Conservation (phyloP, 352 stramenopile species). For the Pythium aristosporum region DNA sequence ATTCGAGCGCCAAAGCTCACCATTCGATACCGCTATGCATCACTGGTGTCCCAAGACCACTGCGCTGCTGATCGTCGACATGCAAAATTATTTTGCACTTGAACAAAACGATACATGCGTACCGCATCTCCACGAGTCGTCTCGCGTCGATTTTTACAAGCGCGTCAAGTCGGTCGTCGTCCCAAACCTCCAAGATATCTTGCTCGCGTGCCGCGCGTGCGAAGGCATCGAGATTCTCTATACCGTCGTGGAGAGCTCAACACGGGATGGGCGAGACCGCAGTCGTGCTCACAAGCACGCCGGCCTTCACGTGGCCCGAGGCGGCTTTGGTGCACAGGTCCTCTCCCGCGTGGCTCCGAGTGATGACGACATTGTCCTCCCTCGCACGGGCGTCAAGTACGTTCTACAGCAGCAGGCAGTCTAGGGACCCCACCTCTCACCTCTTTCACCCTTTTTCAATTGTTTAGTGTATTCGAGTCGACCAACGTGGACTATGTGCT, state of each 20-base stretch:
- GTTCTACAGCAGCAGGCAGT: neutral
- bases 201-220: conserved; percentile 48
- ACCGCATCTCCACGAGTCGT: conserved; percentile 12
- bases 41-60: conserved; percentile 71
- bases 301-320: conserved; percentile 69
- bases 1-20: neutral
- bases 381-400: conserved; percentile 80
- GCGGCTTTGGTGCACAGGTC: conserved; percentile 67
- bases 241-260: conserved; percentile 88
- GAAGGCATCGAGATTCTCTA: conserved; percentile 86
- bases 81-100: conserved; percentile 70
- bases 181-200: conserved; percentile 56
- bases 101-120: conserved; percentile 30
- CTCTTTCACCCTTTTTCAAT: neutral
- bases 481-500: conserved; percentile 91
- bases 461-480: conserved; percentile 71
- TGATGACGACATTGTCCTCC: conserved; percentile 80
- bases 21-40: conserved; percentile 14
- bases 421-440: neutral
- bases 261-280: conserved; percentile 77
- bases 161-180: conserved; percentile 50
- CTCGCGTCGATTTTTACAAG: conserved; percentile 41
- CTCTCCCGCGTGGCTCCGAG: conserved; percentile 46
- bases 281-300: conserved; percentile 87
- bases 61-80: conserved; percentile 57